Evolutionary conservation across 2,329 filamentous ascomycete genomes (phyloP).

Genomic region (Balansia obtecta): DNA sequence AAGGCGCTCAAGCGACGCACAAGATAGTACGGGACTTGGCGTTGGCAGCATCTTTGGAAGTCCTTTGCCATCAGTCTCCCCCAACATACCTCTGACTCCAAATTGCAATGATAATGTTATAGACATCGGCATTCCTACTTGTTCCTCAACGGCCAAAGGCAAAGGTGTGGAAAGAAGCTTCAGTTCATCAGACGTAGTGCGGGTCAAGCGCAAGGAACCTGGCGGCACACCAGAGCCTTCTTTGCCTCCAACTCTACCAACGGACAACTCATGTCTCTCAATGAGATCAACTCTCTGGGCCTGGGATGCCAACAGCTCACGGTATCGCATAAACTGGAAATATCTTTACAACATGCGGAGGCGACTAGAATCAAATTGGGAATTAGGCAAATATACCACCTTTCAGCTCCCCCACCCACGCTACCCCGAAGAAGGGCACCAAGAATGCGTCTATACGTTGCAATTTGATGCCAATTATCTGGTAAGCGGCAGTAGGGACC

Average conservation of each 20-base stretch:
- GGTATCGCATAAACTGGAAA: slow-evolving; percentile 74
- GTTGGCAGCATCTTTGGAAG: slow-evolving; percentile 23
- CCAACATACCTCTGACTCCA: slow-evolving; percentile 12
- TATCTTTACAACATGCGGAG: slow-evolving; percentile 83
- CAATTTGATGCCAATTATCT: slow-evolving; percentile 79
- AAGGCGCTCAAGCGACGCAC: slow-evolving; percentile 12
- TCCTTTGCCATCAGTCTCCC: slow-evolving; percentile 19
- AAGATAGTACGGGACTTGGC: slow-evolving; percentile 10
- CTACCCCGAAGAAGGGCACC: slow-evolving; percentile 70
- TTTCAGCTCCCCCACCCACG: slow-evolving; percentile 85
- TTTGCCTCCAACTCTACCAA: slow-evolving; percentile 16
- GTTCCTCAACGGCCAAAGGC: slow-evolving; percentile 11
- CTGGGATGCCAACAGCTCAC: slow-evolving; percentile 34
- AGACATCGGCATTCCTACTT: slow-evolving; percentile 11
- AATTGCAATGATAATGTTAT: slow-evolving; percentile 19
- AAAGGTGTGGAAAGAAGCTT: slow-evolving; percentile 18
- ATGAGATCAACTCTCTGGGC: slow-evolving; percentile 36
- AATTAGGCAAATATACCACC: slow-evolving; percentile 65
- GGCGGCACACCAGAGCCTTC: slow-evolving; percentile 20
- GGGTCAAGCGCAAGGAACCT: slow-evolving; percentile 25
- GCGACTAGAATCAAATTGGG: slow-evolving; percentile 83
- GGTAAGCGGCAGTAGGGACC: slow-evolving; percentile 87
- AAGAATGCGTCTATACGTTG: slow-evolving; percentile 88
- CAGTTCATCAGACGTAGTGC: slow-evolving; percentile 15
- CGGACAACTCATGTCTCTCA: slow-evolving; percentile 18